These are phyloP conservation scores for Trichoderma sp. DNA, from an alignment of 2,329 filamentous ascomycete genomes.

Conservation along the genomic window DNA sequence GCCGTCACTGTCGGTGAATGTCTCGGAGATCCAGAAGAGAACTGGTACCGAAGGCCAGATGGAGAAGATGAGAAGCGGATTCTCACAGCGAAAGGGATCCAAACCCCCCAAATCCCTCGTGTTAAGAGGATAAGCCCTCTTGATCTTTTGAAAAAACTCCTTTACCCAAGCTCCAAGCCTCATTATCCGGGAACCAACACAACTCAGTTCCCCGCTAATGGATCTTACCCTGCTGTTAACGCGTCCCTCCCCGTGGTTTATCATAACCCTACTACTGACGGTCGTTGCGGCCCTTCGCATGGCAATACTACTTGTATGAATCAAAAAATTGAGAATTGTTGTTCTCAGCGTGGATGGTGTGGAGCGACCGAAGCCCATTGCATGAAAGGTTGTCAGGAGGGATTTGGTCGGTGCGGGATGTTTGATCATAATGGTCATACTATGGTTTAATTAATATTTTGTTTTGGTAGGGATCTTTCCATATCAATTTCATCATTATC, in stretches of 20 bases:
- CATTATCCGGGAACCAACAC: background rate
- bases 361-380: conserved; percentile 42
- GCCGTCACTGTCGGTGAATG: conserved; percentile 53
- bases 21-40: conserved; percentile 48
- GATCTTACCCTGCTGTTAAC: background rate
- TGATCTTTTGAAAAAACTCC: background rate
- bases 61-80: background rate
- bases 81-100: too few relatives aligned
- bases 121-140: background rate
- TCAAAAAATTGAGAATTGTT: conserved; percentile 30
- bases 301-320: conserved; percentile 27
- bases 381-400: conserved; percentile 38
- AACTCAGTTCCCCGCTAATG: background rate
- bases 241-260: background rate
- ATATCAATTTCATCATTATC: background rate
- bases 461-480: background rate
- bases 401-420: conserved; percentile 30
- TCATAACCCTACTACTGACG: conserved; percentile 21
- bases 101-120: background rate
- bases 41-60: conserved; percentile 48
- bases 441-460: background rate
- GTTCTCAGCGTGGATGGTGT: conserved; percentile 36
- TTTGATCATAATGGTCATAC: background rate
- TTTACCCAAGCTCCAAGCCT: background rate
- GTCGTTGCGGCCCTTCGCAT: conserved; percentile 31